Evolutionary conservation across 1,284 basidiomycete species (phyloP).

Genomic region (Moesziomyces antarcticus): DNA sequence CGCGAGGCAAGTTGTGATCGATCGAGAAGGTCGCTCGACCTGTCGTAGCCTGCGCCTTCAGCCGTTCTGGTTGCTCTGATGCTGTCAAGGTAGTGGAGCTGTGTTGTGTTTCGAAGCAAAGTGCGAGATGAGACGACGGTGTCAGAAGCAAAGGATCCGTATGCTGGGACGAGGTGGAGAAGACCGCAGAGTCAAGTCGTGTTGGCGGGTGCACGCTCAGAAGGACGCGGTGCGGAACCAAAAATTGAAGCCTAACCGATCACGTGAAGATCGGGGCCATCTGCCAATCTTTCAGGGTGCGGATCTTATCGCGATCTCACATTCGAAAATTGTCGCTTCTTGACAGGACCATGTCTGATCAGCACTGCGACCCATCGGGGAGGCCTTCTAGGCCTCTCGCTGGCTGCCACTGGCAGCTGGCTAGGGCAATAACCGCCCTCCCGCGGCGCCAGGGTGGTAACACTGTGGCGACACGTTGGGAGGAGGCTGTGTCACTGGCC

Average conservation of each 20-base stretch:
- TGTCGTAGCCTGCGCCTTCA: not conserved
- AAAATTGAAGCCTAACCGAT: constrained; percentile 15
- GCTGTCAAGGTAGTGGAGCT: too few species aligned
- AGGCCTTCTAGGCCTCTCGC: too few species aligned
- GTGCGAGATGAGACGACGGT: not conserved
- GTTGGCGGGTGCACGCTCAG: constrained; percentile 6
- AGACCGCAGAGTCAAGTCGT: not conserved
- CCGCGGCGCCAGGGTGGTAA: too few species aligned
- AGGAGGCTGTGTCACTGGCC: too few species aligned
- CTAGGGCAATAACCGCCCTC: too few species aligned
- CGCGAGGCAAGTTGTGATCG: too few species aligned
- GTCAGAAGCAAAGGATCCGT: not conserved
- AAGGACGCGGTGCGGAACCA: constrained; percentile 8
- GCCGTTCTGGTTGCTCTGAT: not conserved
- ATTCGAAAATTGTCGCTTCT: not conserved
- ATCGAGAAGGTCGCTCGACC: not conserved
- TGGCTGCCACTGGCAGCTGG: too few species aligned
- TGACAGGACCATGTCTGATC: not conserved
- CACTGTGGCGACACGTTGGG: too few species aligned
- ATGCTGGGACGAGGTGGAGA: not conserved
- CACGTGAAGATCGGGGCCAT: constrained; percentile 33
- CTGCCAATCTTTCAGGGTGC: too few species aligned
- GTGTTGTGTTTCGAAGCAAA: not conserved
- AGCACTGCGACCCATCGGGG: too few species aligned
- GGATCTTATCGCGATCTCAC: not conserved